Base-by-base conservation (phyloP, 2,329 filamentous ascomycete genomes). In the Orbilia oligospora region DNA sequence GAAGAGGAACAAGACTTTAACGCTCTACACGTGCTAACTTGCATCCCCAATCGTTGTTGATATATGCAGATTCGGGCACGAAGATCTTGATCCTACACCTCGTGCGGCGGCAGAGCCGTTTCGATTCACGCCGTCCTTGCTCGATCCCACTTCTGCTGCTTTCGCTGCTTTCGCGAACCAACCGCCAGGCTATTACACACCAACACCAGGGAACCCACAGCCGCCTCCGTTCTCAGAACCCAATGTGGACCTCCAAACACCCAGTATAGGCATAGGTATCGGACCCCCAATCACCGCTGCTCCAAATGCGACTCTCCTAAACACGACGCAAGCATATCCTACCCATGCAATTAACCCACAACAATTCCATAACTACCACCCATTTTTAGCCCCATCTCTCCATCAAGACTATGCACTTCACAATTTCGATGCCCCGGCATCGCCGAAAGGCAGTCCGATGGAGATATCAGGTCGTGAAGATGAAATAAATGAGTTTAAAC, bases 61-160 rank as follows among this genome's bases (percentile, higher is more conserved):
- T 56, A 20, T 33, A 27, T 18, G 6, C 48, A 80, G 73, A 36
- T 78, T 78, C 44, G 66, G 66, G 20, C 81, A 82, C 51, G 81
- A 82, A 80, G 92, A 96, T 84, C 89, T 92, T 82, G 93, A 97
- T 83, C 91, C 92, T 20, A 97, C 93, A 2, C 93, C 93, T 4
- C 90, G 92, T 83, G 92, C 91, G 18, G 89, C 91, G 49, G 90
- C 92, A 82, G 94, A 97, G 81, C 90, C 89, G 81, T 96, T 94
- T 91, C 89, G 92, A 81, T 94, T 97, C 83, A 97, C 94, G 1
- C 93, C 94, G 3, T 96, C 94, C 22, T 87, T 97, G 72, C 88
- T 98, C 83, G 95, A 98, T 83, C 90, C 93, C 18, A 93, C 91
- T 84, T 92, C 93, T 33, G 93, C 93, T 84, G 89, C 90, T 24